These are phyloP conservation scores for Arthroderma uncinatum DNA, from an alignment of 2,329 filamentous ascomycete genomes.

Conservation along the genomic window DNA sequence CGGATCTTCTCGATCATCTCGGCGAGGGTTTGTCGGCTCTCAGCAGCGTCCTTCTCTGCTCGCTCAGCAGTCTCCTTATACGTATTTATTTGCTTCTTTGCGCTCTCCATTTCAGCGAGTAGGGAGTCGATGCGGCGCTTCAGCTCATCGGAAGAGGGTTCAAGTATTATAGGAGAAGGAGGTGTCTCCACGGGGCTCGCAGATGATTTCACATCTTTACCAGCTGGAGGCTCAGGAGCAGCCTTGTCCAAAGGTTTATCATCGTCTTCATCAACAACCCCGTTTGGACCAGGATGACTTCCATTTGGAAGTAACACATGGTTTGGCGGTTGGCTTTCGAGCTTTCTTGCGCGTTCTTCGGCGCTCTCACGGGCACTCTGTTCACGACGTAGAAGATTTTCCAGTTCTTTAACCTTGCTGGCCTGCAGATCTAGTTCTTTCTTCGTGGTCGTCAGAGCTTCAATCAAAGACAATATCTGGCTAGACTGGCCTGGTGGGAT, in stretches of 20 bases:
- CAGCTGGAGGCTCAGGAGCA: background rate
- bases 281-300: background rate
- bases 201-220: slow-evolving; percentile 20
- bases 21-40: slow-evolving; percentile 61
- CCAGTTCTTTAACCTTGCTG: slow-evolving; percentile 66
- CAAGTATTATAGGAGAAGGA: slow-evolving; percentile 24
- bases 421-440: slow-evolving; percentile 79
- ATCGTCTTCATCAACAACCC: background rate
- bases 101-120: slow-evolving; percentile 66
- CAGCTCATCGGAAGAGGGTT: slow-evolving; percentile 39
- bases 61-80: slow-evolving; percentile 68
- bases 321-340: slow-evolving; percentile 49
- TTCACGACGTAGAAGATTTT: slow-evolving; percentile 67
- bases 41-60: slow-evolving; percentile 66
- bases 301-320: background rate
- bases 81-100: slow-evolving; percentile 67
- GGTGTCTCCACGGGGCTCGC: slow-evolving; percentile 21
- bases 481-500: slow-evolving; percentile 35
- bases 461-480: slow-evolving; percentile 73
- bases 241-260: background rate
- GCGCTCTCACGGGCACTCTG: slow-evolving; percentile 70
- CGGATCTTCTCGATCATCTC: slow-evolving; percentile 83
- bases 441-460: slow-evolving; percentile 72
- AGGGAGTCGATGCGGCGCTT: slow-evolving; percentile 66
- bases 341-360: slow-evolving; percentile 64